Evolutionary conservation across 164 flowering plant genomes (phyloP).

Genomic region (Dillenia turbinata): DNA sequence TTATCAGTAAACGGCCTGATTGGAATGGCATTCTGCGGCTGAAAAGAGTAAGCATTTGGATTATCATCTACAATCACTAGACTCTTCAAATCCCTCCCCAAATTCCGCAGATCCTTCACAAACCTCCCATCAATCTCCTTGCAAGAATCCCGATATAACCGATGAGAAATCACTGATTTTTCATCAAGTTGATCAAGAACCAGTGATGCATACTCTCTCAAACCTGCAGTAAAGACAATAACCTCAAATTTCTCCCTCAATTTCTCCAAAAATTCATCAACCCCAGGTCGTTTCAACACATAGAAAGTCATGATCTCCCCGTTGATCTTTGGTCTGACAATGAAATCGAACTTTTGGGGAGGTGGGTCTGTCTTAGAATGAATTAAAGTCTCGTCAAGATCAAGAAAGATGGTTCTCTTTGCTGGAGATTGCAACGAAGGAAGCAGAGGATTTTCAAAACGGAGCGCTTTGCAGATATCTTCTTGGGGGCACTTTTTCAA

Average conservation of each 20-base stretch:
- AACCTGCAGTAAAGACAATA: slow-evolving; percentile 81
- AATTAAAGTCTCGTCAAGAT: slow-evolving; percentile 79
- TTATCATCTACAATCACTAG: slow-evolving; percentile 84
- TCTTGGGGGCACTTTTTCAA: slow-evolving; percentile 18
- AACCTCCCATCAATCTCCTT: slow-evolving; percentile 50
- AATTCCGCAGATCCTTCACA: slow-evolving; percentile 71
- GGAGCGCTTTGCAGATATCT: slow-evolving; percentile 7
- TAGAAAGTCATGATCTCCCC: slow-evolving; percentile 50
- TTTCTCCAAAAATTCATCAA: slow-evolving; percentile 52
- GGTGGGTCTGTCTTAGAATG: slow-evolving; percentile 60
- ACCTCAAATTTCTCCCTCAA: slow-evolving; percentile 50
- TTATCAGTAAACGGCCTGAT: slow-evolving; percentile 58
- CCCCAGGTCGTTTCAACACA: slow-evolving; percentile 75
- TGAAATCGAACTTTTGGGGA: slow-evolving; percentile 62
- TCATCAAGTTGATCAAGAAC: slow-evolving; percentile 62
- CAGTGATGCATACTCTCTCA: slow-evolving; percentile 70
- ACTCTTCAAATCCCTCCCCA: slow-evolving; percentile 64
- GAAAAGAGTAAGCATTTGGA: slow-evolving; percentile 53
- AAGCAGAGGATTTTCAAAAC: slow-evolving; percentile 18
- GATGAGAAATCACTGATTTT: slow-evolving; percentile 44
- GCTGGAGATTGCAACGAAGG: slow-evolving; percentile 33
- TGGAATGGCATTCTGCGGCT: slow-evolving; percentile 74
- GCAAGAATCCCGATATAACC: slow-evolving; percentile 80
- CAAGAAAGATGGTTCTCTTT: slow-evolving; percentile 62
- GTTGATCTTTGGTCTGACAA: slow-evolving; percentile 61